Evolutionary conservation across 352 stramenopile species (phyloP), one percentile per base, ranked within the genome.

Genomic region (Pythium plurisporium): DNA sequence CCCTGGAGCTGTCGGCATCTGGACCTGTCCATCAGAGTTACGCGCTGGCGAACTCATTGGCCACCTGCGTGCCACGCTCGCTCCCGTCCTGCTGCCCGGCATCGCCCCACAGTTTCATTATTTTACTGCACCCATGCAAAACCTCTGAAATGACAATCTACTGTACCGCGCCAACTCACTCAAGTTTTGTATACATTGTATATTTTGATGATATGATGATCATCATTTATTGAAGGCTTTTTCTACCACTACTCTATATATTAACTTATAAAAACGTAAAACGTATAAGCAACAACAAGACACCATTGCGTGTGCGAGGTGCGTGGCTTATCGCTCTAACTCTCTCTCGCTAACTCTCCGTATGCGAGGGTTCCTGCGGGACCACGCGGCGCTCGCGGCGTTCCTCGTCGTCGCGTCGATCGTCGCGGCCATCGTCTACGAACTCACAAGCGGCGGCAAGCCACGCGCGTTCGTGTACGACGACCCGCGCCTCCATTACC

Each of bases 351-450:
- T 15, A 15, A 10, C 15, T 46, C 20, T 25, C 15, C 27, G 25
- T 27, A 64, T 69, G 55, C 62, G 55, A 14, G 27, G 43, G 20
- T 62, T 51, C 27, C 19, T 54, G 62, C 66, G 65, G 55, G 65
- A 52, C 25, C 80, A 88, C 43, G 55, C 70, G 41, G 53, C 64
- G 66, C 69, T 88, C 27, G 43, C 64, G 15, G 19, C 66, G 19
- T 73, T 76, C 37, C 53, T 88, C 6, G 51, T 69, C 44, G 34
- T 72, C 15, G 48, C 51, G 11, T 83, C 76, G 8, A 64, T 85
- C 26, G 37, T 77, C 38, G 60, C 80, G 2, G 57, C 67, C 7
- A 69, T 87, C 31, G 60, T 86, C 26, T 91, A 91, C 65, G 78
- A 85, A 49, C 44, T 85, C 19, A 83, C 67, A 10, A 60, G 65